Percentiles rank a stretch among this genome's conserved stretches.
phyloP scores from a whole-genome alignment of 2,329 filamentous ascomycete species.

The Verticillium isaacii region DNA sequence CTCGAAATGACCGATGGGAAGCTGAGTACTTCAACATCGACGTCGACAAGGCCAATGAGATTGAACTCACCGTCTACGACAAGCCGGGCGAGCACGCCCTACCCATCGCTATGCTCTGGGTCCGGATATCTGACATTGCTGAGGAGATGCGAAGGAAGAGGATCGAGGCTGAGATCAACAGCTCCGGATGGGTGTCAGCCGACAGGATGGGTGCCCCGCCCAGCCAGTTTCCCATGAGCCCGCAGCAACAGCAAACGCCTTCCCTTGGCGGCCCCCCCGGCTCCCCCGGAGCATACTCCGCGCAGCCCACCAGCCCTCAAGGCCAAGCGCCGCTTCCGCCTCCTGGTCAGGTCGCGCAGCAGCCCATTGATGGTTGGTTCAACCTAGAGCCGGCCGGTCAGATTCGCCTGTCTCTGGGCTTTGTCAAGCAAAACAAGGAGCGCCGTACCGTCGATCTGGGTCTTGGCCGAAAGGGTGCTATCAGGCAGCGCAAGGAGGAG shows the following conservation, averaged over 20 bases:
- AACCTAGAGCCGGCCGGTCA: conserved; percentile 90
- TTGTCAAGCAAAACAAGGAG: conserved; percentile 85
- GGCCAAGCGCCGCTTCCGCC: conserved; percentile 27
- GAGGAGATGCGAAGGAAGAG: conserved; percentile 97
- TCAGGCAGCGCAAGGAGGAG: conserved; percentile 96
- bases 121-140: conserved; percentile 92
- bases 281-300: conserved; percentile 33
- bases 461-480: conserved; percentile 89
- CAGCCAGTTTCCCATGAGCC: conserved; percentile 55
- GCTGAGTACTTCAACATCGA: conserved; percentile 88
- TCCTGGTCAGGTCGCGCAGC: conserved; percentile 49
- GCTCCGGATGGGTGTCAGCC: conserved; percentile 93
- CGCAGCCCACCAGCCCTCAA: conserved; percentile 16
- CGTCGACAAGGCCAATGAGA: conserved; percentile 97
- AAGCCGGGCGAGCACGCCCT: conserved; percentile 86
- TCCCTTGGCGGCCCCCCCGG: conserved; percentile 40
- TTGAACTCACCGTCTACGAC: conserved; percentile 96
- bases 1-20: conserved; percentile 85
- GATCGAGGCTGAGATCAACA: conserved; percentile 93
- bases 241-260: conserved; percentile 31
- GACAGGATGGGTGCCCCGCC: conserved; percentile 78
- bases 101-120: conserved; percentile 93
- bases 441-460: conserved; percentile 80
- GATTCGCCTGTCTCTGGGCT: conserved; percentile 87
- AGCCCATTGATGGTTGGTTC: conserved; percentile 89